Evolutionary conservation across 2,329 filamentous ascomycete species (phyloP), one percentile per base, ranked within the genome.

Genomic region (Pezicula neosporulosa): DNA sequence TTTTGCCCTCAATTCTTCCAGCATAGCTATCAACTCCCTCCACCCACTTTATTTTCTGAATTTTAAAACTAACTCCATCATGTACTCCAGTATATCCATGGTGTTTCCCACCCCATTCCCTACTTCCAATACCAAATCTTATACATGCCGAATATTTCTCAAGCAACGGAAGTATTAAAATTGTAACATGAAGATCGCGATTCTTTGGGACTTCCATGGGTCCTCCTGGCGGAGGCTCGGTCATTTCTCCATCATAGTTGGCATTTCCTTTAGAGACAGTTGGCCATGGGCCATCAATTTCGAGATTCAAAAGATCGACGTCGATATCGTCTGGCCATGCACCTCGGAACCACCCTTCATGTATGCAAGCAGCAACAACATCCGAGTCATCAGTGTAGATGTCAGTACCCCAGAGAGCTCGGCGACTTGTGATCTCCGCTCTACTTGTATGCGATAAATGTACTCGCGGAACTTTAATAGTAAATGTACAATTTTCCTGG

Each of bases 381-480:
- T 99, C 94, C 0, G 91, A 96, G 69, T 99, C 94, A 61, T 99
- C 94, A 0, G 91, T 96, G 66, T 97, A 97, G 6, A 99, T 81
- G 36, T 95, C 92, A 0, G 90, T 94, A 1, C 94, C 94, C 92
- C 93, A 99, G 0, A 99, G 69, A 7, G 89, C 89, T 18, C 87
- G 81, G 33, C 90, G 82, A 7, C 83, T 74, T 10, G 91, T 95
- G 47, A 97, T 92, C 59, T 95, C 89, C 65, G 94, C 89, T 28
- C 93, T 81, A 21, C 88, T 82, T 7, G 77, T 71, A 0, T 82
- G 69, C 8, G 81, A 82, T 7, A 99, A 75, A 62, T 94, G 90
- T 44, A 88, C 82, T 27, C 88, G 83, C 2, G 92, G 87, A 6
- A 99, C 85, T 61, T 94, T 90, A 54, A 99, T 80, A 0, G 90